Conservation (phyloP, 1,139 yeast species). For the Zygosaccharomyces sapae region DNA sequence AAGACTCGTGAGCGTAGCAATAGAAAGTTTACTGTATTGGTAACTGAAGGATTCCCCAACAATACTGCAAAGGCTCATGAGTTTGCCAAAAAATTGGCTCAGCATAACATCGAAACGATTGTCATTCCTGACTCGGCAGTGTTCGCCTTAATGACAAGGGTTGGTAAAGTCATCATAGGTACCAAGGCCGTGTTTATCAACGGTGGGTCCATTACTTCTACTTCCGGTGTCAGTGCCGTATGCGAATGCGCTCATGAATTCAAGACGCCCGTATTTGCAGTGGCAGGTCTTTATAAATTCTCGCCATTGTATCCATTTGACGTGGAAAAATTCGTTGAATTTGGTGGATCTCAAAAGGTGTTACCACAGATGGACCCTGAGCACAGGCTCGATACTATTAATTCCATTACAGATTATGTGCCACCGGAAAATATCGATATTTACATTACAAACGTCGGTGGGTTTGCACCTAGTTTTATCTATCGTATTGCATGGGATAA, state of each 20-base stretch:
- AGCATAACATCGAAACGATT: slow-evolving; percentile 83
- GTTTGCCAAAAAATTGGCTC: slow-evolving; percentile 75
- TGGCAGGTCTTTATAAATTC: slow-evolving; percentile 88
- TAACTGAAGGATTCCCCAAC: slow-evolving; percentile 91
- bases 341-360: slow-evolving; percentile 67
- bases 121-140: slow-evolving; percentile 91
- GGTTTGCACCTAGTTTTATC: slow-evolving; percentile 92
- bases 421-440: slow-evolving; percentile 94
- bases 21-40: slow-evolving; percentile 86
- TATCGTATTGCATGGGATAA: slow-evolving; percentile 94
- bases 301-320: slow-evolving; percentile 94
- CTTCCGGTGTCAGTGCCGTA: slow-evolving; percentile 82
- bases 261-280: slow-evolving; percentile 91
- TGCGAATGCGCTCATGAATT: slow-evolving; percentile 96
- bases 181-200: slow-evolving; percentile 90
- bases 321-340: slow-evolving; percentile 81
- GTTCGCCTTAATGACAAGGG: slow-evolving; percentile 94
- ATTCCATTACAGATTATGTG: slow-evolving; percentile 89
- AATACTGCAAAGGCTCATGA: slow-evolving; percentile 69
- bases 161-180: slow-evolving; percentile 92
- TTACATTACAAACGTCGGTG: slow-evolving; percentile 91
- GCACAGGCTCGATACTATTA: slow-evolving; percentile 70
- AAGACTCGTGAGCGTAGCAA: slow-evolving; percentile 71
- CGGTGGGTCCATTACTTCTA: slow-evolving; percentile 87
- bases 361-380: slow-evolving; percentile 34